Base-by-base conservation (phyloP, 2,329 filamentous ascomycete genomes). In the Dothideomycetes sp. region DNA sequence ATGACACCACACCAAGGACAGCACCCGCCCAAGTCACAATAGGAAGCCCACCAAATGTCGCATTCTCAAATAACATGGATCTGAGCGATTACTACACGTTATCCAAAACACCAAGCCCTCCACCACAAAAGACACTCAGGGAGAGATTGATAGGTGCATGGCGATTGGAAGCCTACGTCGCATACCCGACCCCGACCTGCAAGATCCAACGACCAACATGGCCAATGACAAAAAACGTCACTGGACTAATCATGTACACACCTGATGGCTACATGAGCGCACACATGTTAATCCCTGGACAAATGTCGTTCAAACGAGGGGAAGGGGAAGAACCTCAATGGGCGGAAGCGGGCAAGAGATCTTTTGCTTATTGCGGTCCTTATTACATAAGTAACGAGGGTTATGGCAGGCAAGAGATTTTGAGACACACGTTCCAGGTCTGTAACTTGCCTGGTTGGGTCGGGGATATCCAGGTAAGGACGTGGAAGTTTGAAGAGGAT, bases 371-470 rank as follows among this genome's bases (percentile, higher is more conserved):
- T 38, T 55, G 54, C 19, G 59, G 59, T 6, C 59, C 59, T 27
- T 62, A 58, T 46, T 62, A 59, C 46, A 62, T 62, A 46, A 57
- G 42, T 29, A 47, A 59, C 28, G 59, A 62, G 40, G 58, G 58
- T 1, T 29, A 16, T 9, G 57, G 54, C 11, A 48, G 55, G 12
- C 53, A 55, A 47, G 59, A 62, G 39, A 49, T 55, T 2, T 46
- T 62, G 13, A 40, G 58, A 25, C 59, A 62, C 44, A 60, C 55
- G 1, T 60, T 61, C 41, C 58, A 61, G 39, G 56, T 59, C 24
- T 60, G 58, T 45, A 60, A 57, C 44, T 42, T 61, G 44, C 59
- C 59, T 4, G 59, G 58, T n/a, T 61, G 59, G 58, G 52, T 61
- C 10, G 58, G 58, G 19, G 56, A 61, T 33, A 53, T 61, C 4